A percentile compares a stretch with the other conserved stretches of the same genome.
Evolutionary conservation across 495 filamentous ascomycete genomes (phyloP).

Genomic region (Aspergillus coremiiformis): DNA sequence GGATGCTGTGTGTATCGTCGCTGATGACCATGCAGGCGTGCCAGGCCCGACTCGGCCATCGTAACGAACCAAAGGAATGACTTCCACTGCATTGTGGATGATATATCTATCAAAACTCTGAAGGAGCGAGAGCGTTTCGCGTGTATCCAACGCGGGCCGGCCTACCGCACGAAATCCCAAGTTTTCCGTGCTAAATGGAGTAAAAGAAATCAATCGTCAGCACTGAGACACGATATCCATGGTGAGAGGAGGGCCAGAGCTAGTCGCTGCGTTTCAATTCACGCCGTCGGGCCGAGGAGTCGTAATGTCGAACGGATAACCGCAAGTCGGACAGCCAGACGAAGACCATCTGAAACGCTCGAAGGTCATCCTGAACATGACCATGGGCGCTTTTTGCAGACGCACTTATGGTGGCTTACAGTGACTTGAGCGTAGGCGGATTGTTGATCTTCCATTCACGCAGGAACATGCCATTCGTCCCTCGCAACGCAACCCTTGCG

Average conservation of each 20-base stretch:
- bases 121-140: background rate
- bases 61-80: slow-evolving; percentile 18
- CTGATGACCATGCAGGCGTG: slow-evolving; percentile 18
- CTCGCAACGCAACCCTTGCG: background rate
- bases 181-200: background rate
- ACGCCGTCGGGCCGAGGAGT: background rate
- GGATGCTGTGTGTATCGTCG: slow-evolving; percentile 14
- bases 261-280: background rate
- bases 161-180: background rate
- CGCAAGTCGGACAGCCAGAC: background rate
- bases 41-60: slow-evolving; percentile 17
- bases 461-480: background rate
- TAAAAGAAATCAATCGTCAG: background rate
- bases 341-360: background rate
- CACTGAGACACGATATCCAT: background rate
- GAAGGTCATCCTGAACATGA: background rate
- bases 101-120: no score
- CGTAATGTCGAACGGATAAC: background rate
- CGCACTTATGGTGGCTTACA: background rate
- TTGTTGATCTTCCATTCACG: background rate
- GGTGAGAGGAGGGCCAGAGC: background rate
- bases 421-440: background rate
- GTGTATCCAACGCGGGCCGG: background rate
- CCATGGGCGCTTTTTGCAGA: background rate
- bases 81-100: slow-evolving; percentile 24